phyloP scores from a whole-genome alignment of 306 rosid genomes.

The Quercus variabilis region DNA sequence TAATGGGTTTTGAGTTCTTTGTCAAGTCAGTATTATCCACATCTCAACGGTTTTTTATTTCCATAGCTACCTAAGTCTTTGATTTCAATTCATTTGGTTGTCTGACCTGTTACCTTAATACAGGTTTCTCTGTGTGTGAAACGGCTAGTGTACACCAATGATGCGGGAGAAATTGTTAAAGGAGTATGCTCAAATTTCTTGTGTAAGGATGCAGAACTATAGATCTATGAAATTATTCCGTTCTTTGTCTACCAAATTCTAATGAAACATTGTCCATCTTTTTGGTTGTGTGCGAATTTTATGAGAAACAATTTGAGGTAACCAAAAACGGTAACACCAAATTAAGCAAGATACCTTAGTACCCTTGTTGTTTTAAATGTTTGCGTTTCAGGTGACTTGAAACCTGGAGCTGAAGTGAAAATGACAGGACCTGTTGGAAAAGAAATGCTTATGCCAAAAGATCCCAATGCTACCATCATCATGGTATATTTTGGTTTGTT shows the following conservation, averaged over 20 bases:
- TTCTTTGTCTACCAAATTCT: background rate
- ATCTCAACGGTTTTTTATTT: background rate
- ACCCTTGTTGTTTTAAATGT: background rate
- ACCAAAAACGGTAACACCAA: background rate
- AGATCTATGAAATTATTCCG: background rate
- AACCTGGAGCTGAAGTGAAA: conserved; percentile 76
- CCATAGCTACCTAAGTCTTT: background rate
- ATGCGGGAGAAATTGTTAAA: conserved; percentile 78
- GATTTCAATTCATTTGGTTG: conserved; percentile 8
- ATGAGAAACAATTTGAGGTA: background rate
- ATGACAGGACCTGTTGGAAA: conserved; percentile 96
- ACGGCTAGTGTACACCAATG: conserved; percentile 89
- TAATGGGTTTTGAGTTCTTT: background rate
- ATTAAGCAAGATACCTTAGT: background rate
- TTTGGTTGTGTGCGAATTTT: background rate
- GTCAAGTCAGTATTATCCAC: background rate
- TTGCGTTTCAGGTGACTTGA: conserved; percentile 76
- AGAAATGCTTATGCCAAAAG: conserved; percentile 99
- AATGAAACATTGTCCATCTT: background rate
- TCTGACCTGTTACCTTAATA: conserved; percentile 16
- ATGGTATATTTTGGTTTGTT: conserved; percentile 52
- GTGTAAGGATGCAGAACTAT: conserved; percentile 53
- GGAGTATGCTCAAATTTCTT: conserved; percentile 97
- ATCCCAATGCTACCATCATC: conserved; percentile 82
- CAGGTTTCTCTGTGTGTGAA: conserved; percentile 98